Evolutionary conservation across 2,329 filamentous ascomycete genomes (phyloP), one percentile per base, ranked within the genome.

Genomic region (Penicillium capsulatum): DNA sequence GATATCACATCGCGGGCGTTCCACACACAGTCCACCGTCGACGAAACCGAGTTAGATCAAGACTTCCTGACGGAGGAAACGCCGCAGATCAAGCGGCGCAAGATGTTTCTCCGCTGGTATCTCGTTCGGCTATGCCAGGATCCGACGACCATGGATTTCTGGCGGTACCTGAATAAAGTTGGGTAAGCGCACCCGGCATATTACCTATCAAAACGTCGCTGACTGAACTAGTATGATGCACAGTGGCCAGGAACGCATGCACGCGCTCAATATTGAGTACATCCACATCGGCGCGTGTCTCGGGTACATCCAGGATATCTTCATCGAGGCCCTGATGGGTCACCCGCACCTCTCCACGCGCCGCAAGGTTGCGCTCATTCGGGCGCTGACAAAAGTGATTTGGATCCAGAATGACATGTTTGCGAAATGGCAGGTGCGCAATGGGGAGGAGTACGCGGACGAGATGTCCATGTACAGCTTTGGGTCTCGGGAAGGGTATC

Each of bases 361-460:
- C 41, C 76, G 77, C 64, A 90, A 90, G 67, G 81, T 84, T 13
- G 81, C 78, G 15, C 74, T 91, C 3, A 75, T 90, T 32, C 85
- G 83, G 59, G 86, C 86, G 1, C 71, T 91, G 15, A 80, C 80
- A 47, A 91, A 92, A 63, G 81, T 91, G 17, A 82, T 91, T 49
- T 91, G 86, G 85, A 89, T 91, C 51, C 86, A 91, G 65, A 91
- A 91, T 59, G 86, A 91, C 62, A 72, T 91, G 19, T 86, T 91
- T 61, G 83, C 85, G n/a, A 85, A 84, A 61, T 90, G 84, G 82
- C 85, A 88, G 54, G 77, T 86, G 24, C 72, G 76, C 22, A 81
- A 86, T 49, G 81, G 81, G 34, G 76, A 81, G 24, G 83, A 86
- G 61, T 74, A 65, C 45, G 64, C 58, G 16, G 68, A 72, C 3